Conservation (phyloP, 257 asterid genomes). For the Parsonsia alboflavescens region DNA sequence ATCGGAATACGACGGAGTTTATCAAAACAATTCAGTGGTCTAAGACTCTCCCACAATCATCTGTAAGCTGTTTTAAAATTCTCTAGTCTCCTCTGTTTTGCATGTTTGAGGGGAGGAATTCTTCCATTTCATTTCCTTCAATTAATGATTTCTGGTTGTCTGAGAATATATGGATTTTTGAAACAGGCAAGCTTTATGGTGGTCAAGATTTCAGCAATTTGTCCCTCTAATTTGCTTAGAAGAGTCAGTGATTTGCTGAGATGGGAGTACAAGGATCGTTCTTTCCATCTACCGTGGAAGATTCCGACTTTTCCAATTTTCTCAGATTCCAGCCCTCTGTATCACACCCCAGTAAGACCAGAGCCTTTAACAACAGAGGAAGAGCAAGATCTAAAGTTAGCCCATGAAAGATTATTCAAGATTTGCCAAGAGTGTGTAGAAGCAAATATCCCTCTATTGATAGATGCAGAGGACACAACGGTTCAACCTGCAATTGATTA, state of each 20-base stretch:
- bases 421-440: constrained; percentile 45
- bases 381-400: constrained; percentile 45
- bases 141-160: background rate
- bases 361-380: constrained; percentile 45
- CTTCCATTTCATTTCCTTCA: background rate
- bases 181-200: constrained; percentile 76
- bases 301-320: constrained; percentile 48
- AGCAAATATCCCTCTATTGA: constrained; percentile 43
- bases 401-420: constrained; percentile 36
- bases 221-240: constrained; percentile 46
- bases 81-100: too few relatives aligned
- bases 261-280: constrained; percentile 55
- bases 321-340: constrained; percentile 58
- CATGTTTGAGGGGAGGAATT: too few relatives aligned
- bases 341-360: constrained; percentile 57
- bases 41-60: constrained; percentile 25
- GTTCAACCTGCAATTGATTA: constrained; percentile 88
- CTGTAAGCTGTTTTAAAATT: constrained; percentile 30
- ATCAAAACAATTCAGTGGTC: constrained; percentile 43
- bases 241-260: constrained; percentile 76
- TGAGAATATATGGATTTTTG: background rate
- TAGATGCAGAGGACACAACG: constrained; percentile 80
- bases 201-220: constrained; percentile 80
- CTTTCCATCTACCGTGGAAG: constrained; percentile 78
- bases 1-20: constrained; percentile 40